Percentiles rank a stretch among this genome's conserved stretches.
phyloP scores from a whole-genome alignment of 306 rosid species.

The Ammopiptanthus mongolicus region DNA sequence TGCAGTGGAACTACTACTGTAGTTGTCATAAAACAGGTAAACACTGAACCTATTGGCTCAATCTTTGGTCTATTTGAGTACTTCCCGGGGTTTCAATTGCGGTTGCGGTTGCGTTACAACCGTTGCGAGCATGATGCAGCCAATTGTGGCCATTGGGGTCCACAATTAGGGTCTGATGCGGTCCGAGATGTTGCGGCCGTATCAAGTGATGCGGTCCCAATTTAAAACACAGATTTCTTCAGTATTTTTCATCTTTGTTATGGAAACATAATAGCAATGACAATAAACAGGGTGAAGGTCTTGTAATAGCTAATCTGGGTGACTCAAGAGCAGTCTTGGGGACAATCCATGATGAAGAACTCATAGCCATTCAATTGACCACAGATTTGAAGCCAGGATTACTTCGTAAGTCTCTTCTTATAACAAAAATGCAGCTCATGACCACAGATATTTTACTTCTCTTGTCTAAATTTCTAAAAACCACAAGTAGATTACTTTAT shows the following conservation, averaged over 20 bases:
- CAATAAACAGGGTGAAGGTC: slow-evolving; percentile 49
- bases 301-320: slow-evolving; percentile 70
- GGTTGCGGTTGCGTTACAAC: no score
- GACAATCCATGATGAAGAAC: slow-evolving; percentile 38
- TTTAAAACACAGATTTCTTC: no score
- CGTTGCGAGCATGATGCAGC: no score
- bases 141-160: no score
- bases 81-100: no score
- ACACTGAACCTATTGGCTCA: not conserved
- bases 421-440: not conserved
- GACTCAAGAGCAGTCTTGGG: slow-evolving; percentile 87
- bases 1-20: slow-evolving; percentile 75
- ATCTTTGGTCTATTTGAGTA: not conserved
- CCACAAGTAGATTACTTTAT: not conserved
- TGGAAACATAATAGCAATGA: not conserved
- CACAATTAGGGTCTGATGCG: no score
- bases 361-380: slow-evolving; percentile 53
- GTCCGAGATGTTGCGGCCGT: no score
- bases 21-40: slow-evolving; percentile 54
- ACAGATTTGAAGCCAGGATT: slow-evolving; percentile 72
- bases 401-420: slow-evolving; percentile 41
- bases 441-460: not conserved
- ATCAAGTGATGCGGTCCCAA: no score
- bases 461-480: not conserved
- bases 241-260: not conserved